Base-by-base conservation (phyloP, 306 rosid species). In the Dalbergia cochinchinensis region DNA sequence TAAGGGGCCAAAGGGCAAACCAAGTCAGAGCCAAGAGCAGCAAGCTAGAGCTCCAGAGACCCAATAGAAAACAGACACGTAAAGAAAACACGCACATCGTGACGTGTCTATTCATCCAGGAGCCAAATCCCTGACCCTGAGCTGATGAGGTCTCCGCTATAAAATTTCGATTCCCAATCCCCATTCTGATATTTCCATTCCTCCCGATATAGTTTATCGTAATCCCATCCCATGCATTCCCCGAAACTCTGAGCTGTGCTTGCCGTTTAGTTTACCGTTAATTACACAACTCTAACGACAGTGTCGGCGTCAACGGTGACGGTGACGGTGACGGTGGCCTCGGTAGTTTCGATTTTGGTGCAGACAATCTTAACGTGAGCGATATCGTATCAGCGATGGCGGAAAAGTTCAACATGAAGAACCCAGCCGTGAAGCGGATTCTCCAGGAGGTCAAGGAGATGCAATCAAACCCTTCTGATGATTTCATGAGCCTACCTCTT, bases 401-500 rank as follows among this genome's bases (percentile, higher is more conserved):
- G 73, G 96, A 95, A 18, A 95, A 91, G 95, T 90, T 81, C 89
- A 95, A 95, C 76, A 83, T 83, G 20, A 92, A 90, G 87, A 95
- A 92, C 82, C 92, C 98, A 13, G 96, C 96, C 73, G 99, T 95
- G 69, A 95, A 95, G 88, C 85, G 99, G 79, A 95, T 92, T 81
- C 93, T 95, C 1, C 99, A 90, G 88, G 99, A 95, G 89, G 84
- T 91, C 33, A 95, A 92, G 85, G 98, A 95, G 87, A 89, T 95
- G 97, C 98, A 95, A 18, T 90, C 98, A 4, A 92, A 91, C 70
- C 98, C 97, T 80, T 90, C 97, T 68, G 92, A 92, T 62, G 98
- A 95, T 89, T 95, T 90, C 94, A 92, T 87, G 93, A 95, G 99
- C 82, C 87, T 95, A 1, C 99, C 99, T 62, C 93, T 95, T 26